Evolutionary conservation across 768 basidiomycete genomes (phyloP).

Genomic region (Macrolepiota dolichaula): DNA sequence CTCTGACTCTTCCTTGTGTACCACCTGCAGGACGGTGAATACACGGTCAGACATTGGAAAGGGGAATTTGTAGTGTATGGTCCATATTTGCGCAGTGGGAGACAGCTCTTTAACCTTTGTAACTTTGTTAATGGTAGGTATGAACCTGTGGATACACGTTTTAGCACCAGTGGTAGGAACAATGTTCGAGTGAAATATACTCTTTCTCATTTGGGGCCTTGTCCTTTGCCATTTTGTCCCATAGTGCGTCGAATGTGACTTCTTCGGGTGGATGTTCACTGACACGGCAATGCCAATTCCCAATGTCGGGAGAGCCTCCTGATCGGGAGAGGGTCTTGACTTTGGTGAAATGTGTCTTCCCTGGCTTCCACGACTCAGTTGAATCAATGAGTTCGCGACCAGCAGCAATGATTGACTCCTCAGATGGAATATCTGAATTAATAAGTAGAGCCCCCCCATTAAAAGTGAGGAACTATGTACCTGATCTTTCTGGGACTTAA

Average conservation of each 20-base stretch:
- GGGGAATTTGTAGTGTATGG: conserved; percentile 67
- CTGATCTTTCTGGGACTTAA: conserved; percentile 26
- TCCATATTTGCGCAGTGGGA: conserved; percentile 64
- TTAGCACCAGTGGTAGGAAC: background rate
- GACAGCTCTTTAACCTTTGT: conserved; percentile 61
- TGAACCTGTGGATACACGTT: conserved; percentile 43
- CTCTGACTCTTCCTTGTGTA: conserved; percentile 43
- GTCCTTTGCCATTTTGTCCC: conserved; percentile 62
- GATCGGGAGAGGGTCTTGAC: conserved; percentile 55
- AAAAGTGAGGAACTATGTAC: conserved; percentile 14
- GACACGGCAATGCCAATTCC: conserved; percentile 65
- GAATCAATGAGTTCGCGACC: conserved; percentile 55
- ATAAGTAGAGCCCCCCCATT: background rate
- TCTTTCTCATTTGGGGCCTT: conserved; percentile 69
- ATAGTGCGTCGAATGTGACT: conserved; percentile 69
- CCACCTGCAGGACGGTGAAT: conserved; percentile 73
- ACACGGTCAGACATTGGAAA: conserved; percentile 70
- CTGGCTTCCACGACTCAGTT: conserved; percentile 59
- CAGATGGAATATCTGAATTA: conserved; percentile 54
- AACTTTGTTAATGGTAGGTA: conserved; percentile 62
- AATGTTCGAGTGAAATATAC: conserved; percentile 34
- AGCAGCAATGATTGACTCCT: conserved; percentile 52
- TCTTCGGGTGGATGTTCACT: conserved; percentile 66
- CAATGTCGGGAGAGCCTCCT: conserved; percentile 52
- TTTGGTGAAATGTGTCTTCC: conserved; percentile 55